Evolutionary conservation across 306 rosid species (phyloP).

Genomic region (Pyrus betulifolia): DNA sequence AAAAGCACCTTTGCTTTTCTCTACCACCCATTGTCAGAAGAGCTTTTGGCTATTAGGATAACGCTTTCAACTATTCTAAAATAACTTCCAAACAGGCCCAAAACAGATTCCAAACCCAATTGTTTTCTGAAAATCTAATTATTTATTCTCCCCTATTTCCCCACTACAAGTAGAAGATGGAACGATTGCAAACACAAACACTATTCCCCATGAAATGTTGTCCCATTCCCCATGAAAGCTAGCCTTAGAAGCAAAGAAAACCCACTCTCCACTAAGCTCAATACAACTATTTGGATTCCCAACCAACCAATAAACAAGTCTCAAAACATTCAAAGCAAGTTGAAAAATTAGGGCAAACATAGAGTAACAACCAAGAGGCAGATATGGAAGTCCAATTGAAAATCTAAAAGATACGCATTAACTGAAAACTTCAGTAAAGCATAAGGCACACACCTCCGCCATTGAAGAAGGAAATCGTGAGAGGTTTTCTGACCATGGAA

Average conservation of each 20-base stretch:
- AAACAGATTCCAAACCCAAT: neutral
- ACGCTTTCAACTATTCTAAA: too few relatives aligned
- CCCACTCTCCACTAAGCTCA: neutral
- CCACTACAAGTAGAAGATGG: neutral
- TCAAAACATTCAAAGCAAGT: neutral
- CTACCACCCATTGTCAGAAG: too few relatives aligned
- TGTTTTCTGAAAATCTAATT: neutral
- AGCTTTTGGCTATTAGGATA: too few relatives aligned
- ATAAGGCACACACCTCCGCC: constrained; percentile 24
- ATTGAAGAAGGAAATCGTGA: constrained; percentile 49
- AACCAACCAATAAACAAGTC: neutral
- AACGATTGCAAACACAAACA: neutral
- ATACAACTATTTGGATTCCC: neutral
- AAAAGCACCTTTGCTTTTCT: too few relatives aligned
- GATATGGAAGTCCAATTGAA: neutral
- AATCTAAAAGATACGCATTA: neutral
- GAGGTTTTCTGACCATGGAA: constrained; percentile 37
- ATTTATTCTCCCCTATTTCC: neutral
- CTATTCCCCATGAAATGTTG: neutral
- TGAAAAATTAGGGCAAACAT: neutral
- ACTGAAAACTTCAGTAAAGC: neutral
- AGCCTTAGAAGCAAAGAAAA: neutral
- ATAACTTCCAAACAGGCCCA: too few relatives aligned
- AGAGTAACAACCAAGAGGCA: neutral
- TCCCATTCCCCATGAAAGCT: neutral